Conservation (phyloP, 768 basidiomycete species). For the Chalciporus chontae region DNA sequence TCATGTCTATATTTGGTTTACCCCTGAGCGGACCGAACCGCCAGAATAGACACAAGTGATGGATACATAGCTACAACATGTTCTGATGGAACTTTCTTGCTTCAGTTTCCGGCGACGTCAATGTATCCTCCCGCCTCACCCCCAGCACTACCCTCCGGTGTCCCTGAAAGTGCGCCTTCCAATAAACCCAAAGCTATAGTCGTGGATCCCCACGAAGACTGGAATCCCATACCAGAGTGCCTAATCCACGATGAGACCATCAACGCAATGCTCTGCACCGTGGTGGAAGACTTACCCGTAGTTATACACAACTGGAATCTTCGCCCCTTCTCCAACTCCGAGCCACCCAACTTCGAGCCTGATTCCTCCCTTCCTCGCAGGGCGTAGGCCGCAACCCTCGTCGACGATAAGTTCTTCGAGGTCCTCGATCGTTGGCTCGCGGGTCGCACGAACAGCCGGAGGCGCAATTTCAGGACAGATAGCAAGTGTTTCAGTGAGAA, state of each 20-base stretch:
- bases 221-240: conserved; percentile 62
- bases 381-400: conserved; percentile 62
- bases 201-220: conserved; percentile 65
- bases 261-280: too few relatives aligned
- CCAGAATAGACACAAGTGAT: too few relatives aligned
- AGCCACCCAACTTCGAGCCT: conserved; percentile 50
- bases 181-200: conserved; percentile 45
- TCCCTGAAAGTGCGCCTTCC: conserved; percentile 35
- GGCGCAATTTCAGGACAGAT: conserved; percentile 58
- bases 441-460: conserved; percentile 44
- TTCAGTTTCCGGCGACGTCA: background rate
- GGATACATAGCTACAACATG: too few relatives aligned
- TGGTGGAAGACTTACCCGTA: conserved; percentile 49
- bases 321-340: conserved; percentile 23
- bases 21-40: background rate
- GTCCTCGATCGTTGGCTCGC: conserved; percentile 48
- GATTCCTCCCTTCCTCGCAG: conserved; percentile 65
- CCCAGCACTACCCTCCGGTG: background rate
- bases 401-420: conserved; percentile 45
- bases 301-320: conserved; percentile 55
- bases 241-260: conserved; percentile 25
- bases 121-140: background rate
- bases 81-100: too few relatives aligned
- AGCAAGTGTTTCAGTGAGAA: conserved; percentile 49
- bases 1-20: background rate